Percentiles rank a stretch among this genome's conserved stretches.
phyloP scores from a whole-genome alignment of 1,284 basidiomycete genomes.

The Cutaneotrichosporon cavernicola region DNA sequence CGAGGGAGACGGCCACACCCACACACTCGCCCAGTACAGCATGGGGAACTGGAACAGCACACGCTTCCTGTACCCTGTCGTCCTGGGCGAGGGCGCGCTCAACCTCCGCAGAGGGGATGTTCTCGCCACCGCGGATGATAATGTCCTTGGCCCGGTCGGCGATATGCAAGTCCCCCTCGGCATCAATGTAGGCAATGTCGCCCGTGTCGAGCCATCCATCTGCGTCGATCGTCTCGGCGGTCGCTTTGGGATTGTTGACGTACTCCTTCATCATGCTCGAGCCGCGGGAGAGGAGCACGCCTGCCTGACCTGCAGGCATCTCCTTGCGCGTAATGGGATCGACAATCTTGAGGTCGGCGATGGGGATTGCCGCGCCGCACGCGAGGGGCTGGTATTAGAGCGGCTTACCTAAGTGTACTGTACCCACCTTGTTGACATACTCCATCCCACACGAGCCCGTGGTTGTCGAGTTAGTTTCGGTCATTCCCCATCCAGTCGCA shows the following conservation, averaged over 20 bases:
- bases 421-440: slow-evolving; percentile 38
- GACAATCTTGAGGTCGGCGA: slow-evolving; percentile 39
- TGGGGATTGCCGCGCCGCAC: slow-evolving; percentile 37
- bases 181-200: slow-evolving; percentile 42
- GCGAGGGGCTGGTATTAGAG: slow-evolving; percentile 13
- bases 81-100: slow-evolving; percentile 46
- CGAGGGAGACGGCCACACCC: slow-evolving; percentile 40
- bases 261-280: slow-evolving; percentile 50
- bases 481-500: slow-evolving; percentile 42
- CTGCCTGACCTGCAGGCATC: slow-evolving; percentile 30
- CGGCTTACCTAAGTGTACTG: not conserved
- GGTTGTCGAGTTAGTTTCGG: slow-evolving; percentile 46
- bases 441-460: slow-evolving; percentile 40
- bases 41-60: slow-evolving; percentile 43
- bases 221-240: slow-evolving; percentile 32
- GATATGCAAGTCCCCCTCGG: slow-evolving; percentile 43
- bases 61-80: slow-evolving; percentile 38
- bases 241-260: slow-evolving; percentile 41
- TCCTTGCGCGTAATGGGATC: slow-evolving; percentile 32
- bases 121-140: slow-evolving; percentile 51
- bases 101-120: slow-evolving; percentile 44
- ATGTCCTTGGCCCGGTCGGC: slow-evolving; percentile 44
- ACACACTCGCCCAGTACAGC: slow-evolving; percentile 43
- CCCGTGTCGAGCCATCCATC: slow-evolving; percentile 51
- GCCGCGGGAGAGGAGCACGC: slow-evolving; percentile 40